Evolutionary conservation across 139 green algal species (phyloP), one percentile per base, ranked within the genome.

Genomic region (Desmodesmus armatus): DNA sequence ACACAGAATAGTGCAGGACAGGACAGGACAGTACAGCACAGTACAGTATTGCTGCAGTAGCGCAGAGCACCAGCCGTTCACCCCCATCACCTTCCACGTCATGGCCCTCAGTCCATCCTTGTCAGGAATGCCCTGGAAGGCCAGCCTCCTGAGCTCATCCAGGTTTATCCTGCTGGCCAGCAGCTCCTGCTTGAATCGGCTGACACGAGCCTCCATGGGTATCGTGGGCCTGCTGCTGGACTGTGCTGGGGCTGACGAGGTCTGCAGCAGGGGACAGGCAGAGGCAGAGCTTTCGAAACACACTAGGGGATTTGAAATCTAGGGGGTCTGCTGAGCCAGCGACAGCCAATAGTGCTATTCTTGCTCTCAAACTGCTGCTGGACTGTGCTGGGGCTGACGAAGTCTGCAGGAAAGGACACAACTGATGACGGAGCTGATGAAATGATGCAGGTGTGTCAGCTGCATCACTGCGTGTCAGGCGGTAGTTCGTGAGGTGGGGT

Each of bases 41-140:
- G n/a, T n/a, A n/a, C n/a, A n/a, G n/a, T n/a, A n/a, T n/a, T n/a
- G n/a, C n/a, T n/a, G n/a, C n/a, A n/a, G n/a, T n/a, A n/a, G n/a
- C n/a, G n/a, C n/a, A n/a, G n/a, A n/a, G n/a, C n/a, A n/a, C n/a
- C 7, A 35, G 63, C 63, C 13, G 63, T 33, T 49, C 17, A 58
- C 58, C 78, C 83, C 23, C 37, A 76, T 1, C 33, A 95, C 94
- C 92, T 97, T 97, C 95, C 95, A 98, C 0, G 93, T 90, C 0
- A 87, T 83, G 0, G 94, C 88, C 0, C 96, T 87, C 29, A 98
- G 76, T 43, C 90, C 91, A 2, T 93, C 87, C 2, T 73, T 80
- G 62, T 97, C 94, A 3, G 96, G 96, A 3, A 98, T 87, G 27
- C 96, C 96, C 21, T 93, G 58, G 23, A 91, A 92, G 0, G 93